Conservation (phyloP, 1,284 basidiomycete species). For the Ganoderma sinense region DNA sequence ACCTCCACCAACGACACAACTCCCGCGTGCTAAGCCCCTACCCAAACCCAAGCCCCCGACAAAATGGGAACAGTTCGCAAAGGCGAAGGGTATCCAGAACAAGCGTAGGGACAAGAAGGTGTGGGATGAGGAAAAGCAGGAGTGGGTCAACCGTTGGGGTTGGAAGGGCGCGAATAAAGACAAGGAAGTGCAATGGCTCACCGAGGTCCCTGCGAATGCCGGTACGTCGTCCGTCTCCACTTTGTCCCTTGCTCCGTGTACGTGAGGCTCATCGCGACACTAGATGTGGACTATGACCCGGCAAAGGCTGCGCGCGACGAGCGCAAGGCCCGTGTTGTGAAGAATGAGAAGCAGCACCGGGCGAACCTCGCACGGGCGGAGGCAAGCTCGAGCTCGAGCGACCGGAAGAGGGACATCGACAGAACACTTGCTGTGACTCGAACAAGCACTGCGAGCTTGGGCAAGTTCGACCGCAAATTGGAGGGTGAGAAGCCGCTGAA, state of each 20-base stretch:
- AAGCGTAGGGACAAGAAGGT: constrained; percentile 83
- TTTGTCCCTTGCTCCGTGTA: background rate
- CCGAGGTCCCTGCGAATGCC: constrained; percentile 87
- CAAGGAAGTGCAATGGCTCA: constrained; percentile 90
- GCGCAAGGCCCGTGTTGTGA: constrained; percentile 82
- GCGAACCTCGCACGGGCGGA: constrained; percentile 77
- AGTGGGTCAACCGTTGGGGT: constrained; percentile 96
- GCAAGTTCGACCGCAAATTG: constrained; percentile 88
- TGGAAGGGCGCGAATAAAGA: constrained; percentile 92
- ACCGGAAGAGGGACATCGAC: constrained; percentile 81
- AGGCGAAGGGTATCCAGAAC: constrained; percentile 92
- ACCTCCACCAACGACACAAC: constrained; percentile 76
- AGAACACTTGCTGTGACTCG: constrained; percentile 83
- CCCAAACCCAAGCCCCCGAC: constrained; percentile 93
- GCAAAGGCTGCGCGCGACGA: constrained; percentile 76
- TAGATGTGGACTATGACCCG: constrained; percentile 83
- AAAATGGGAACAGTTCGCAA: constrained; percentile 97
- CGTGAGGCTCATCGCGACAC: constrained; percentile 13
- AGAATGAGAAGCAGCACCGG: constrained; percentile 87
- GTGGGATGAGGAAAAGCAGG: constrained; percentile 95
- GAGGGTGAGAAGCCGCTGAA: constrained; percentile 91
- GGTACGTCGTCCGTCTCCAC: constrained; percentile 57
- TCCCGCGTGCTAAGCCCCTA: constrained; percentile 92
- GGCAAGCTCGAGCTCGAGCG: constrained; percentile 40
- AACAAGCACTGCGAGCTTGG: constrained; percentile 91